Evolutionary conservation across 129 eudicot genomes (phyloP), one percentile per base, ranked within the genome.

Genomic region (Lonicera japonica): DNA sequence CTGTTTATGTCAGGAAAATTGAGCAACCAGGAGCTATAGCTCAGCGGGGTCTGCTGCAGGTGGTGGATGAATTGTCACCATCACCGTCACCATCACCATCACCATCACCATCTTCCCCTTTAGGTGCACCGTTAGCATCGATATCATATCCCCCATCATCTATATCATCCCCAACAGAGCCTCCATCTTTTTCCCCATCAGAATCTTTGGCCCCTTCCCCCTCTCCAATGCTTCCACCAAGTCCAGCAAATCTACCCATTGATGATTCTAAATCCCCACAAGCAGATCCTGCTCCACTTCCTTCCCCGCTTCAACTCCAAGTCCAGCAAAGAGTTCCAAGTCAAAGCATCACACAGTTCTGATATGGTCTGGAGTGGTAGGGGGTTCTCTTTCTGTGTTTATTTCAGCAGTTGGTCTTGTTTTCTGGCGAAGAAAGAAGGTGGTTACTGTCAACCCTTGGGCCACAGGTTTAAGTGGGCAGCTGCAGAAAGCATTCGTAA

Each of bases 381-480:
- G 90, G 13, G 90, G 78, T 54, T 77, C 79, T 24, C 25, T 64
- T 10, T 77, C 80, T 29, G 24, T 83, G 20, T 68, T 83, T 65
- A 58, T 86, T 65, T 59, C 79, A 36, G 87, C 59, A 20, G 43
- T 75, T 15, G 76, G 70, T 25, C 21, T 83, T 70, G 38, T 76
- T 29, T 68, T 71, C 48, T 83, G 75, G n/a, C 74, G 86, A 63
- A 74, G 61, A 51, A 72, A 56, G 70, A 77, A 77, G 64, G 80
- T 82, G 55, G 83, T 77, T 54, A 77, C 95, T 13, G 86, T 86
- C 50, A 80, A 63, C 54, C 95, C 95, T 14, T 86, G 95, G 95
- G 85, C 85, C 1, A 86, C 95, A 1, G 95, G 95, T 23, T 73
- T 86, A 77, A 86, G 95, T 65, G 95, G 95, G 54, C 95, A 83